A percentile compares a stretch with the other conserved stretches of the same genome.
These are phyloP conservation scores for Quercus cerris DNA, from an alignment of 306 rosid species.

Conservation along the genomic window DNA sequence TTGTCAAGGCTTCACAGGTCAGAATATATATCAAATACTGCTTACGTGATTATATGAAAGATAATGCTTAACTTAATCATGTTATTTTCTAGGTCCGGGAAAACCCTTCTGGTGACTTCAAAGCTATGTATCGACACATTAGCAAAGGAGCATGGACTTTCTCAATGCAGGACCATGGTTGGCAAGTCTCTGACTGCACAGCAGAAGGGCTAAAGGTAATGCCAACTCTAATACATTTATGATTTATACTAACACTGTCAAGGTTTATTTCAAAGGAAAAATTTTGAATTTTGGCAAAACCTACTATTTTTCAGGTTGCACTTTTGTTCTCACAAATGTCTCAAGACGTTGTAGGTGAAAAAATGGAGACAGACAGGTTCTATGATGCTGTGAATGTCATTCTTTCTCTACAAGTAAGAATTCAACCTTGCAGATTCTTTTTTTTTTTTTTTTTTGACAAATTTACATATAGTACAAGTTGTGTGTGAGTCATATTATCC, in stretches of 20 bases:
- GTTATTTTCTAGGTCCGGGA: slow-evolving; percentile 31
- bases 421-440: neutral
- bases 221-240: neutral
- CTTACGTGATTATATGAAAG: neutral
- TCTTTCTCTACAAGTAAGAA: slow-evolving; percentile 46
- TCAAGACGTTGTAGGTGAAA: slow-evolving; percentile 16
- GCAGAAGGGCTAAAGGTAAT: slow-evolving; percentile 60
- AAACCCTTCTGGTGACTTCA: slow-evolving; percentile 47
- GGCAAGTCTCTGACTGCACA: slow-evolving; percentile 70
- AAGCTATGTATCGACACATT: slow-evolving; percentile 43
- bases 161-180: slow-evolving; percentile 50
- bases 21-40: neutral
- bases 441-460: neutral
- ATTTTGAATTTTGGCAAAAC: neutral
- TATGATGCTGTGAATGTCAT: slow-evolving; percentile 58
- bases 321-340: slow-evolving; percentile 50
- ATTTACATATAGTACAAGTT: neutral
- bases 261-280: neutral
- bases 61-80: neutral
- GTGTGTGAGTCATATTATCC: neutral
- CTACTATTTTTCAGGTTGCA: slow-evolving; percentile 25
- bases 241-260: neutral
- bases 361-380: slow-evolving; percentile 18
- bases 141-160: slow-evolving; percentile 63
- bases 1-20: slow-evolving; percentile 65